Percentiles rank a stretch among this genome's conserved stretches.
These are phyloP conservation scores for Leishmania mexicana DNA, from an alignment of 208 protist species.

Conservation along the genomic window DNA sequence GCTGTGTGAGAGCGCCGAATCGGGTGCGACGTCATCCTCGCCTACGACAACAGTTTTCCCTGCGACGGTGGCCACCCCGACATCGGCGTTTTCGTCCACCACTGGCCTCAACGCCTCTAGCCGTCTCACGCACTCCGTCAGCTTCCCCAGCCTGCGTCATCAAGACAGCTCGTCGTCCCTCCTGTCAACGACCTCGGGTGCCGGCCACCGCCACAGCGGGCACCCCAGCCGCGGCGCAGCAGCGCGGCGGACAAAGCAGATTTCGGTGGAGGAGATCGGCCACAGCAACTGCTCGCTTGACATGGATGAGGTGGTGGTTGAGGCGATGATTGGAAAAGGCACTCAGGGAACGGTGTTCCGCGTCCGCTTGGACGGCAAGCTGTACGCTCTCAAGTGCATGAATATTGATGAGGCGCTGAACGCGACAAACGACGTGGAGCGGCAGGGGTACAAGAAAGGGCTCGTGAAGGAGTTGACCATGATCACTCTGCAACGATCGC, in stretches of 20 bases:
- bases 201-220: conserved; percentile 7
- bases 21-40: neutral
- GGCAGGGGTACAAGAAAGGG: conserved; percentile 81
- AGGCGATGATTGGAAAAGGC: conserved; percentile 70
- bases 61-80: neutral
- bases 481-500: conserved; percentile 66
- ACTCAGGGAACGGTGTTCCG: conserved; percentile 82
- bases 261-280: conserved; percentile 68
- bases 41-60: neutral
- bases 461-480: conserved; percentile 89
- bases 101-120: conserved; percentile 5
- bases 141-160: conserved; percentile 21
- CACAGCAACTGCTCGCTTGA: conserved; percentile 73
- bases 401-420: conserved; percentile 77
- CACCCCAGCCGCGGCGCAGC: conserved; percentile 12
- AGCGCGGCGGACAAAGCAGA: conserved; percentile 27
- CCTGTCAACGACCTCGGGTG: conserved; percentile 24
- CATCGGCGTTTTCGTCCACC: conserved; percentile 9
- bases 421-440: conserved; percentile 71
- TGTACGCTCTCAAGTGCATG: conserved; percentile 88
- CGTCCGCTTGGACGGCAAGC: conserved; percentile 70
- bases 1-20: neutral
- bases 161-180: conserved; percentile 38
- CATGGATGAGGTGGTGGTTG: conserved; percentile 68
- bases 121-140: conserved; percentile 6